These are phyloP conservation scores for Yarrowia sp. DNA, from an alignment of 805 yeast species.

Conservation along the genomic window DNA sequence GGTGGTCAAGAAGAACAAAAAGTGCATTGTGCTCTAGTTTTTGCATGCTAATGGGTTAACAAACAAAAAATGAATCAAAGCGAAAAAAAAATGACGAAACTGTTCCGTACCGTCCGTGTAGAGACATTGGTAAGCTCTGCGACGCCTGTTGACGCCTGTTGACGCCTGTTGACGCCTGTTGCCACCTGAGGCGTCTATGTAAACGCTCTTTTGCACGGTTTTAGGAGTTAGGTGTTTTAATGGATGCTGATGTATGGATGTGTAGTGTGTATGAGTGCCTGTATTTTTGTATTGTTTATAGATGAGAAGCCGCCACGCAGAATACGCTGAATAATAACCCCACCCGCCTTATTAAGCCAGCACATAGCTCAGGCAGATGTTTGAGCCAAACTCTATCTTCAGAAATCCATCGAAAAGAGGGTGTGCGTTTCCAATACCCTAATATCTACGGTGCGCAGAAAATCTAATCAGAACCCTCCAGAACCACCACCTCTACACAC, in stretches of 20 bases:
- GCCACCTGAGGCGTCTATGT: no score
- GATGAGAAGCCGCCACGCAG: no score
- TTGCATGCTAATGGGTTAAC: conserved; percentile 25
- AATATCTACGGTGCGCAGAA: not conserved
- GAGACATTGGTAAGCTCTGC: no score
- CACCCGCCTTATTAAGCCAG: conserved; percentile 7
- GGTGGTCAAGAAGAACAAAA: conserved; percentile 71
- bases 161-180: no score
- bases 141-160: no score
- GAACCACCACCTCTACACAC: conserved; percentile 7
- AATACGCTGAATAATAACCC: not conserved
- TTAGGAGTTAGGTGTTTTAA: no score
- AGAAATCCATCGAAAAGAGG: conserved; percentile 11
- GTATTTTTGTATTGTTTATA: no score
- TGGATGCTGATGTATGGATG: no score
- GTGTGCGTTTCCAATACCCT: conserved; percentile 12
- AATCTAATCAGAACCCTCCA: conserved; percentile 24
- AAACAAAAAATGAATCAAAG: conserved; percentile 10
- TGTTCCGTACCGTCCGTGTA: no score
- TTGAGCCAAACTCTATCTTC: conserved; percentile 14
- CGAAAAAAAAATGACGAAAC: not conserved
- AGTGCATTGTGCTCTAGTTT: conserved; percentile 72
- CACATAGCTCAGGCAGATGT: conserved; percentile 15
- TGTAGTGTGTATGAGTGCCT: no score
- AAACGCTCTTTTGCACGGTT: no score